Base-by-base conservation (phyloP, 768 basidiomycete genomes). In the Russula vinacea region DNA sequence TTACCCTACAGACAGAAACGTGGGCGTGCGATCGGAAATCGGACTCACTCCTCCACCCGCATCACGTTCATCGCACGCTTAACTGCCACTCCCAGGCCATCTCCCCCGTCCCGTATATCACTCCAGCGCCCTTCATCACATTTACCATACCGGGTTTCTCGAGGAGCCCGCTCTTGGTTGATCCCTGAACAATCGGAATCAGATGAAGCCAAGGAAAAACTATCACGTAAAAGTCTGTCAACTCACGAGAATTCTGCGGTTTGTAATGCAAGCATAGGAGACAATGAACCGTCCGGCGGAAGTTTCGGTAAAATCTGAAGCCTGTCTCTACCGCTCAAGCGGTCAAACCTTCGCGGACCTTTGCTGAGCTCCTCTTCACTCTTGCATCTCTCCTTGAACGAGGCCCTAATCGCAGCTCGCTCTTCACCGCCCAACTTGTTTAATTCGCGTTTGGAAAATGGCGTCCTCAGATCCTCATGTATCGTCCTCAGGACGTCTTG, bases 291-390 rank as follows among this genome's bases (percentile, higher is more conserved):
- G 9, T 54, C 35, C 19, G 16, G 3, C 22, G 39, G 13, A 35
- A 14, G 14, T 53, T 16, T 56, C 47, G 58, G 49, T 22, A 65
- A 42, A 11, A 65, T 47, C 54, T 44, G 32, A 5, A 65, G 64
- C 33, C 49, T 49, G 11, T 65, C 45, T 47, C 64, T 49, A 3
- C 58, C 59, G 11, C 54, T 2, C 32, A 65, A 24, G 29, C 44
- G 42, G 24, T 61, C 64, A 13, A 65, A 22, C 40, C 33, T 37
- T 22, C 54, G 24, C 3, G 54, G 37, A 32, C 63, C 58, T n/a
- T 42, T 42, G 19, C 58, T 42, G 10, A 39, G 37, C n/a, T 60
- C 58, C 22, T 47, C 51, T 37, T 55, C 63, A 0, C 10, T 45
- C 33, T 14, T 54, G 52, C 60, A 61, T 53, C 60, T 61, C 52